Evolutionary conservation across 352 stramenopile species (phyloP).

Genomic region (Phytophthora chlamydospora): DNA sequence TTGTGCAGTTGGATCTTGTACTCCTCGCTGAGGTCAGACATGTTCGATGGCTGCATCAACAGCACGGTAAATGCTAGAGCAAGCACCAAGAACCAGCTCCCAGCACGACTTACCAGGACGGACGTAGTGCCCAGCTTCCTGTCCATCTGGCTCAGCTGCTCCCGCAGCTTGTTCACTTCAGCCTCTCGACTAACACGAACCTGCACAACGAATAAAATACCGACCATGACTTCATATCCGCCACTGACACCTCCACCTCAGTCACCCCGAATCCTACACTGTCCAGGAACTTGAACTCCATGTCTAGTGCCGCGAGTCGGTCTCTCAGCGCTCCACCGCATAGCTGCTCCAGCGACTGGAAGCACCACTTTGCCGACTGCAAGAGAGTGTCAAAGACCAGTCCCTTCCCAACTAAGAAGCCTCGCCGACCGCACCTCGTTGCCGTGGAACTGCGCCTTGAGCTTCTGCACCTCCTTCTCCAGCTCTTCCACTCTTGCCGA

Average conservation of each 20-base stretch:
- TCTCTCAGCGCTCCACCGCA: slow-evolving; percentile 34
- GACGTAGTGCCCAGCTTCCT: slow-evolving; percentile 34
- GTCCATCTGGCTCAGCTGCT: slow-evolving; percentile 28
- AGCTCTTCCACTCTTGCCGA: slow-evolving; percentile 23
- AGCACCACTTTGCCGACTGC: slow-evolving; percentile 25
- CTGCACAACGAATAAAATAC: slow-evolving; percentile 4
- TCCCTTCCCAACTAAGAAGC: not conserved
- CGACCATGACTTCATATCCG: not conserved
- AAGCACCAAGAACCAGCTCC: not conserved
- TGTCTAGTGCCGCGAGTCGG: slow-evolving; percentile 38
- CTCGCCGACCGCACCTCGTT: slow-evolving; percentile 28
- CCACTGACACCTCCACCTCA: not conserved
- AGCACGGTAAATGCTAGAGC: slow-evolving; percentile 2
- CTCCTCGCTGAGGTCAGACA: slow-evolving; percentile 26
- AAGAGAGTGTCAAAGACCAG: not conserved
- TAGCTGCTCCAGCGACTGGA: slow-evolving; percentile 19
- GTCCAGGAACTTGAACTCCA: slow-evolving; percentile 48
- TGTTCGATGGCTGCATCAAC: slow-evolving; percentile 17
- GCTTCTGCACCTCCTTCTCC: slow-evolving; percentile 41
- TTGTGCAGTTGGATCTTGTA: slow-evolving; percentile 30
- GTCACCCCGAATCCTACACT: slow-evolving; percentile 25
- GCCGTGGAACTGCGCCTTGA: slow-evolving; percentile 41
- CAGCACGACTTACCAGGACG: slow-evolving; percentile 16
- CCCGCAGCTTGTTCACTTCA: slow-evolving; percentile 30
- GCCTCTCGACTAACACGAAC: slow-evolving; percentile 27